Evolutionary conservation across 2,329 filamentous ascomycete species (phyloP).

Genomic region (Talaromyces piceae): DNA sequence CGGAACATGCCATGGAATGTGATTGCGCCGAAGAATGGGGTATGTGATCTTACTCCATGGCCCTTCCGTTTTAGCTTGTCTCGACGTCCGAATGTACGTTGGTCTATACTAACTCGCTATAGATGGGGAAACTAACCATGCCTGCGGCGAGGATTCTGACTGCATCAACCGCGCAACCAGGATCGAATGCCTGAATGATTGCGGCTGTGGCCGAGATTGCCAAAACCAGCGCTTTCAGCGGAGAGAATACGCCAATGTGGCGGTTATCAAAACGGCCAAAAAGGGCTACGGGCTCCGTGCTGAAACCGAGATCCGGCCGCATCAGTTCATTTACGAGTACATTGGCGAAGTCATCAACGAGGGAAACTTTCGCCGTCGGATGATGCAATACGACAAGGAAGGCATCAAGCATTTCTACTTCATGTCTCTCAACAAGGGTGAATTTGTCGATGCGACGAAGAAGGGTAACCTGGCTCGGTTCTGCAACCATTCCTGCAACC

Average conservation of each 20-base stretch:
- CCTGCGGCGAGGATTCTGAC: slow-evolving; percentile 92
- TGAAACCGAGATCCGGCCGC: slow-evolving; percentile 64
- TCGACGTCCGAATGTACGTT: no score
- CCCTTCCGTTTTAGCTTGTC: slow-evolving; percentile 1
- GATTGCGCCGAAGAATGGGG: slow-evolving; percentile 93
- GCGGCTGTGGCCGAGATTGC: slow-evolving; percentile 78
- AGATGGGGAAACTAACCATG: slow-evolving; percentile 56
- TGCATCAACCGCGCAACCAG: slow-evolving; percentile 98
- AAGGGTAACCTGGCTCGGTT: slow-evolving; percentile 94
- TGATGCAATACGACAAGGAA: slow-evolving; percentile 88
- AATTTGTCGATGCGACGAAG: slow-evolving; percentile 96
- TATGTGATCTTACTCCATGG: slow-evolving; percentile 44
- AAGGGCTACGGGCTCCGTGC: slow-evolving; percentile 91
- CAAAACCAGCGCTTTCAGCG: slow-evolving; percentile 93
- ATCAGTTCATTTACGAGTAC: slow-evolving; percentile 97
- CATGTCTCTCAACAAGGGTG: slow-evolving; percentile 94
- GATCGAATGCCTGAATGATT: slow-evolving; percentile 86
- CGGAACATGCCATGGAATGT: slow-evolving; percentile 89
- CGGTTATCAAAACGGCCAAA: slow-evolving; percentile 96
- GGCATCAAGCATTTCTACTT: slow-evolving; percentile 99
- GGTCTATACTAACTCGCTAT: slow-evolving; percentile 33
- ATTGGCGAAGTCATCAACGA: slow-evolving; percentile 98
- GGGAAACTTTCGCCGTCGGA: slow-evolving; percentile 76
- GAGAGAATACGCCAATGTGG: slow-evolving; percentile 81
- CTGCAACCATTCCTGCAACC: slow-evolving; percentile 98